Evolutionary conservation across 2,329 filamentous ascomycete species (phyloP).

Genomic region (Penicillium concentricum): DNA sequence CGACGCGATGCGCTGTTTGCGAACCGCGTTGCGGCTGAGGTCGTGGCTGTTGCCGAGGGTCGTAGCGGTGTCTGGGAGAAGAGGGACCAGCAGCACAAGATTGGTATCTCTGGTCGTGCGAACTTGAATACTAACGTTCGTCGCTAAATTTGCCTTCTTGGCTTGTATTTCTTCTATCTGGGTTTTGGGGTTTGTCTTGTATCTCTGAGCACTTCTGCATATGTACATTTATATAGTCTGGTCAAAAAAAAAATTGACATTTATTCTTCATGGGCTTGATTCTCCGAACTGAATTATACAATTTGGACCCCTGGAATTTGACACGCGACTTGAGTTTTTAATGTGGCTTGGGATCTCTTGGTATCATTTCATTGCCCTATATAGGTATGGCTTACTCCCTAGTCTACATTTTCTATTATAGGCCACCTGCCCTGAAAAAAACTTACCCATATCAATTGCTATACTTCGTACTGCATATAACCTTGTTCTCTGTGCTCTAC

Average conservation of each 20-base stretch:
- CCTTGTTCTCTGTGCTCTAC: background rate
- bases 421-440: background rate
- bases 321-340: background rate
- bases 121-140: constrained; percentile 55
- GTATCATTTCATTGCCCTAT: background rate
- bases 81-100: constrained; percentile 74
- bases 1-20: constrained; percentile 73
- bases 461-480: background rate
- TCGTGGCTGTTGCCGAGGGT: constrained; percentile 85
- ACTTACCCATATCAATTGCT: background rate
- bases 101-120: constrained; percentile 72
- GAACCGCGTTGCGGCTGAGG: constrained; percentile 76
- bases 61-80: constrained; percentile 81
- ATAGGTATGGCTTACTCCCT: background rate
- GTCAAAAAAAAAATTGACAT: constrained; percentile 15
- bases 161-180: constrained; percentile 8
- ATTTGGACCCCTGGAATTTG: background rate
- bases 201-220: constrained; percentile 19
- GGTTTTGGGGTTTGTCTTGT: constrained; percentile 11
- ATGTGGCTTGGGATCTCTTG: background rate
- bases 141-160: constrained; percentile 16
- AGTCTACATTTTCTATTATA: background rate
- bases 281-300: background rate
- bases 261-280: background rate
- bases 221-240: constrained; percentile 20